Conservation (phyloP, 2,329 filamentous ascomycete species). For the Metarhizium brunneum region DNA sequence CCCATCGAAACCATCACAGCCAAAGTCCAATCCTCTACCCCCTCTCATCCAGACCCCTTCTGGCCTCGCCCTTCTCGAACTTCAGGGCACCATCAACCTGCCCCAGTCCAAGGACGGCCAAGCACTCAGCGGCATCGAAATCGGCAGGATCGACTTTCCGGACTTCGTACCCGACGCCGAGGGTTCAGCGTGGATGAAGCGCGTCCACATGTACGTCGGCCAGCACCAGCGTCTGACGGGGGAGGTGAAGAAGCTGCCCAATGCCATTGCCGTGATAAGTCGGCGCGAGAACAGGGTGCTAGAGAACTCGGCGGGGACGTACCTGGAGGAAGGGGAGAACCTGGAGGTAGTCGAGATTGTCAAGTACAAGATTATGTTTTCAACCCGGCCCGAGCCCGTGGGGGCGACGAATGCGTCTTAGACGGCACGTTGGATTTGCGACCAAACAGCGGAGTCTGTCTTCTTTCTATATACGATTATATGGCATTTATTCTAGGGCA, state of each 20-base stretch:
- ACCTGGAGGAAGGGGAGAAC: conserved; percentile 31
- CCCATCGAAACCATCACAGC: conserved; percentile 17
- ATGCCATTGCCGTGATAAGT: conserved; percentile 69
- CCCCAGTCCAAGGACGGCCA: conserved; percentile 33
- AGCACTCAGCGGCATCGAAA: conserved; percentile 20
- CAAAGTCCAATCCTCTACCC: conserved; percentile 54
- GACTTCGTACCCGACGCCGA: conserved; percentile 45
- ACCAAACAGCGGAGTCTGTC: neutral
- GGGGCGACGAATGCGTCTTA: conserved; percentile 25
- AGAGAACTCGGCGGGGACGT: conserved; percentile 31
- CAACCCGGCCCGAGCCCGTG: conserved; percentile 76
- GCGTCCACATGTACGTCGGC: conserved; percentile 80
- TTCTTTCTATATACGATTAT: neutral
- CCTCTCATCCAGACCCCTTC: conserved; percentile 79
- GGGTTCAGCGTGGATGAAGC: conserved; percentile 75
- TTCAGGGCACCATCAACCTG: conserved; percentile 84
- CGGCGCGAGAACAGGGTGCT: conserved; percentile 38
- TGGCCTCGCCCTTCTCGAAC: conserved; percentile 80
- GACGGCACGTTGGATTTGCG: neutral
- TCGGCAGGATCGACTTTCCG: conserved; percentile 73
- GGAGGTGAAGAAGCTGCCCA: conserved; percentile 78
- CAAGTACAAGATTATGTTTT: conserved; percentile 80
- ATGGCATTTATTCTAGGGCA: no score
- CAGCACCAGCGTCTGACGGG: conserved; percentile 82
- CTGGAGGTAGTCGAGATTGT: conserved; percentile 84